phyloP scores from a whole-genome alignment of 495 filamentous ascomycete species.

The Lineolata rhizophorae region DNA sequence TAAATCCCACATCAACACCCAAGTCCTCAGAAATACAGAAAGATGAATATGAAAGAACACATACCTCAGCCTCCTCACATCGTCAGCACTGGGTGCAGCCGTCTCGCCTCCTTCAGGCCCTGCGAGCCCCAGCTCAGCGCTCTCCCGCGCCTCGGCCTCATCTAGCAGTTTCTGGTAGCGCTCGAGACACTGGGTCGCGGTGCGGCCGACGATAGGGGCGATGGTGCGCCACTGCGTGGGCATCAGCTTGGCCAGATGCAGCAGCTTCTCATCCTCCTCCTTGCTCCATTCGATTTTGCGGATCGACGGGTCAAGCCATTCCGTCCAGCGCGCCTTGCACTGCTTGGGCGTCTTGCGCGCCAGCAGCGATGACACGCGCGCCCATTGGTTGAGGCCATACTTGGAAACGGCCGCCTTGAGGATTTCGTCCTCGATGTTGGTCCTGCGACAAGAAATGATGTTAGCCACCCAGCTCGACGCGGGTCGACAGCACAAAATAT shows the following conservation, averaged over 20 bases:
- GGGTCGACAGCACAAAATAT: too few species aligned
- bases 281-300: slow-evolving; percentile 97
- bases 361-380: slow-evolving; percentile 88
- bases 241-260: slow-evolving; percentile 95
- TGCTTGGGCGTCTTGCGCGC: slow-evolving; percentile 97
- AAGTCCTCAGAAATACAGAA: too few species aligned
- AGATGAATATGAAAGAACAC: too few species aligned
- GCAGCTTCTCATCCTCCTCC: slow-evolving; percentile 93
- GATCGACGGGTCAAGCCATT: slow-evolving; percentile 96
- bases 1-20: too few species aligned
- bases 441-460: too few species aligned
- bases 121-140: slow-evolving; percentile 58
- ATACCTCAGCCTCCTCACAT: slow-evolving; percentile 62
- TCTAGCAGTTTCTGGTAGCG: slow-evolving; percentile 92
- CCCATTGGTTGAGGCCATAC: slow-evolving; percentile 74
- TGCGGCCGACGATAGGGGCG: slow-evolving; percentile 86
- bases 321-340: slow-evolving; percentile 94
- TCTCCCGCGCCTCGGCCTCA: slow-evolving; percentile 82
- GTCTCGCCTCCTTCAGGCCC: slow-evolving; percentile 78
- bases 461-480: too few species aligned
- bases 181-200: slow-evolving; percentile 90
- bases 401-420: slow-evolving; percentile 52
- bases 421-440: slow-evolving; percentile 78
- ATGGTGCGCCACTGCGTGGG: slow-evolving; percentile 98
- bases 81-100: slow-evolving; percentile 74